Percentiles rank a stretch among this genome's conserved stretches.
Evolutionary conservation across 2,329 filamentous ascomycete species (phyloP).

Genomic region (Penicillium sp.): DNA sequence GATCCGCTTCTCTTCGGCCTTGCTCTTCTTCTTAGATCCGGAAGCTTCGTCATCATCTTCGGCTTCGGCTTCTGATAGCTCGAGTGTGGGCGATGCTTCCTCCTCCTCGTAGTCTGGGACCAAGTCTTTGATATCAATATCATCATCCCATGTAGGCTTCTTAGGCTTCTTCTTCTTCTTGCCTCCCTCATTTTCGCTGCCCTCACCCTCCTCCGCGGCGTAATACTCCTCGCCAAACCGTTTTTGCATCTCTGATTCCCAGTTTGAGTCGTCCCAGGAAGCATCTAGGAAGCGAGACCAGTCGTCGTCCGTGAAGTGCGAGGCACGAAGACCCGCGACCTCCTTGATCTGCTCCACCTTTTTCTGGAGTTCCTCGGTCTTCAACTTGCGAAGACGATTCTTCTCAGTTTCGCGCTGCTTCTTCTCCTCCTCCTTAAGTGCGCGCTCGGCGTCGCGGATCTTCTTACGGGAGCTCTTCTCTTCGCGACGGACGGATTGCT

Average conservation of each 20-base stretch:
- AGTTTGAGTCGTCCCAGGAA: conserved; percentile 82
- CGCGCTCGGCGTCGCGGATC: conserved; percentile 72
- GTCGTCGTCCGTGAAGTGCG: conserved; percentile 68
- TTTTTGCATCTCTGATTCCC: conserved; percentile 86
- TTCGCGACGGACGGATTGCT: conserved; percentile 81
- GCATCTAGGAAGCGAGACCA: conserved; percentile 83
- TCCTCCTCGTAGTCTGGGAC: conserved; percentile 85
- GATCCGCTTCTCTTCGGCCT: conserved; percentile 52
- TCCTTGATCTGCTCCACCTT: conserved; percentile 87
- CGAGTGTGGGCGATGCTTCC: conserved; percentile 55
- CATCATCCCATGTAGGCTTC: conserved; percentile 92
- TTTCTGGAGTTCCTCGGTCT: conserved; percentile 83
- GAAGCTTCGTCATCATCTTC: conserved; percentile 39
- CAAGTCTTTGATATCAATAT: conserved; percentile 94
- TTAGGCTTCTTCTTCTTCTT: conserved; percentile 63
- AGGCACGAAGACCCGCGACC: conserved; percentile 74
- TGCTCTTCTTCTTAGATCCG: conserved; percentile 50
- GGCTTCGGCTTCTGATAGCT: conserved; percentile 56
- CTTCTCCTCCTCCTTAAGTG: conserved; percentile 76
- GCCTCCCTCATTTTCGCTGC: conserved; percentile 45
- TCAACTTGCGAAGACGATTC: conserved; percentile 78
- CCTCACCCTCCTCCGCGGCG: conserved; percentile 53
- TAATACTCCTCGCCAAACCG: conserved; percentile 92
- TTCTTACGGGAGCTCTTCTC: conserved; percentile 74
- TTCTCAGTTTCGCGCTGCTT: conserved; percentile 74